Evolutionary conservation across 2,329 filamentous ascomycete species (phyloP).

Genomic region (Exophiala aquamarina): DNA sequence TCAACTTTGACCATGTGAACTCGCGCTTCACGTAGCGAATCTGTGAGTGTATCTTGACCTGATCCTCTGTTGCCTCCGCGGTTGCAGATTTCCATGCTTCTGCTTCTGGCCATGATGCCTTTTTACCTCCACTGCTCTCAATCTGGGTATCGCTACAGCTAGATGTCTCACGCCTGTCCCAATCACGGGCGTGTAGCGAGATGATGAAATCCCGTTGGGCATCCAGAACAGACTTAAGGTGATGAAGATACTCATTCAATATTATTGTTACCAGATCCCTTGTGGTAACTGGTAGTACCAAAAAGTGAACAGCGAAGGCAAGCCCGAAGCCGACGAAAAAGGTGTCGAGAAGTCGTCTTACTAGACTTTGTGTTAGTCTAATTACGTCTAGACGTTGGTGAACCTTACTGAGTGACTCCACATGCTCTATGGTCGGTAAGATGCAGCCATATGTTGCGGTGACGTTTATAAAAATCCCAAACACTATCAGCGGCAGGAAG

Average conservation of each 20-base stretch:
- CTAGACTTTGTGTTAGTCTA: constrained; percentile 34
- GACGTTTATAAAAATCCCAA: constrained; percentile 67
- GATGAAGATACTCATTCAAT: constrained; percentile 58
- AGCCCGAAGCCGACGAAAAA: constrained; percentile 67
- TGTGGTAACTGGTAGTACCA: constrained; percentile 68
- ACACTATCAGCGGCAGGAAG: constrained; percentile 67
- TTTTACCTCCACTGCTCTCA: constrained; percentile 21
- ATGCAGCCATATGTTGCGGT: constrained; percentile 62
- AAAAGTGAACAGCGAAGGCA: constrained; percentile 60
- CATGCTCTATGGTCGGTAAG: constrained; percentile 52
- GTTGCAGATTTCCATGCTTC: constrained; percentile 42
- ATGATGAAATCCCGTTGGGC: constrained; percentile 67
- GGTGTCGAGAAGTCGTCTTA: constrained; percentile 55
- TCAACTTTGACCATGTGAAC: constrained; percentile 67
- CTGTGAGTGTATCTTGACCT: constrained; percentile 67
- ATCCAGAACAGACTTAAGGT: constrained; percentile 55
- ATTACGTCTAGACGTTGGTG: constrained; percentile 43
- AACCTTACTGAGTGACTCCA: constrained; percentile 10
- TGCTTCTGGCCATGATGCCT: constrained; percentile 26
- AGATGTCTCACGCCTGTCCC: constrained; percentile 51
- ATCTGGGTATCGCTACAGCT: constrained; percentile 55
- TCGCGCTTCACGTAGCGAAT: constrained; percentile 73
- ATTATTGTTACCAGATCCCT: constrained; percentile 63
- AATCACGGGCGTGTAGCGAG: constrained; percentile 13
- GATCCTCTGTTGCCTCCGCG: constrained; percentile 54